These are phyloP conservation scores for Aspergillus awamori DNA, from an alignment of 2,329 filamentous ascomycete species.

Conservation along the genomic window DNA sequence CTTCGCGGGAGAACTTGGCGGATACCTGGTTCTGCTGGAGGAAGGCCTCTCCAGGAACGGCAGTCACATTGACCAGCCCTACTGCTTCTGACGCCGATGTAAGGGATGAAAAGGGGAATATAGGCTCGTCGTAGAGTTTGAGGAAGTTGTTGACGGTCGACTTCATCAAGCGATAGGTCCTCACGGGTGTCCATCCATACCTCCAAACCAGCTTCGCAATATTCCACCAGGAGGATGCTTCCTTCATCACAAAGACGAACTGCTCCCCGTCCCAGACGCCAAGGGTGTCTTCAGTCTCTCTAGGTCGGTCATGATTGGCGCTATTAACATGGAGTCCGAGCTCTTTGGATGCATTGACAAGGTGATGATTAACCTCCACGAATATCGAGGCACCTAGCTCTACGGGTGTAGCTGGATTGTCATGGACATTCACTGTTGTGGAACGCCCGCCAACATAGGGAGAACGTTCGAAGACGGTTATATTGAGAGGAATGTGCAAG, in stretches of 20 bases:
- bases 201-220: constrained; percentile 77
- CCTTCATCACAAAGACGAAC: constrained; percentile 70
- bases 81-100: constrained; percentile 68
- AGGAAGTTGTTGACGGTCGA: constrained; percentile 72
- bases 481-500: constrained; percentile 65
- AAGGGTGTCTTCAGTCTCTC: constrained; percentile 55
- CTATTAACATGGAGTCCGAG: constrained; percentile 69
- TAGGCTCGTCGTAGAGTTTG: constrained; percentile 75
- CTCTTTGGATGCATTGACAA: constrained; percentile 70
- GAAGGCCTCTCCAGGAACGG: constrained; percentile 72
- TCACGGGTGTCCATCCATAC: constrained; percentile 79
- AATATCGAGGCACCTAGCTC: constrained; percentile 95
- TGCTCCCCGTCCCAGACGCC: constrained; percentile 82
- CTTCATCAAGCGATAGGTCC: constrained; percentile 72
- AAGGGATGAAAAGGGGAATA: constrained; percentile 82
- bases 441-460: constrained; percentile 80
- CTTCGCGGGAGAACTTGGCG: constrained; percentile 70
- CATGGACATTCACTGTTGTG: constrained; percentile 78
- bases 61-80: constrained; percentile 67
- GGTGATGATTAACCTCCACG: constrained; percentile 78
- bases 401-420: constrained; percentile 67
- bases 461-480: constrained; percentile 85
- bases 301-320: constrained; percentile 51
- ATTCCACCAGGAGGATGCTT: constrained; percentile 75
- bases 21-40: constrained; percentile 69